Base-by-base conservation (phyloP, 1,139 yeast species). In the Pichia sp. region DNA sequence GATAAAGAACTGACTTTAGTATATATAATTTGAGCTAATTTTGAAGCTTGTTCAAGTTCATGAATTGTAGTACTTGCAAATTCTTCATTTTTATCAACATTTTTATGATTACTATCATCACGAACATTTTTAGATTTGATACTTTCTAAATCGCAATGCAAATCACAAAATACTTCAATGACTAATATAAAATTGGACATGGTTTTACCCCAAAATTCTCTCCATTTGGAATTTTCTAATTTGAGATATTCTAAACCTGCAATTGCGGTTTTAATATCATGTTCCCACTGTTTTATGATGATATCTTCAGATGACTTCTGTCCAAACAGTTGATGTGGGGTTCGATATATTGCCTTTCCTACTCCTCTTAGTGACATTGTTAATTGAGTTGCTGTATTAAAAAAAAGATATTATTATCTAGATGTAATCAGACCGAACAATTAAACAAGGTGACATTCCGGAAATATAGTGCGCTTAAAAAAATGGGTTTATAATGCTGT, bases 201-300 rank as follows among this genome's bases (percentile, higher is more conserved):
- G 22, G 73, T 54, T 7, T 60, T 60, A 14, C 72, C 72, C 72
- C 79, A 71, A 54, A 71, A 68, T 31, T 64, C 61, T 19, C 71
- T 66, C 57, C 76, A 61, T 45, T 70, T 65, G 48, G 67, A 66
- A 42, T 71, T 66, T 56, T 76, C 78, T n/a, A 62, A 50, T 16
- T 63, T 60, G 22, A 77, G 56, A 54, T 70, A 78, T 49, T 72
- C 72, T 49, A 79, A 62, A 1, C 80, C 83, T 43, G 72, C 71
- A 30, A 73, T 60, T 1, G 79, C 67, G 14, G 69, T 64, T 50
- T 70, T 67, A 33, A 78, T 59, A 56, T 78, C 81, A 51, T 73
- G 72, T 50, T 74, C 71, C 69, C 77, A 77, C 39, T 70, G 71
- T 16, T 62, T 60, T 9, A 77, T 68, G 38, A 73, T 60, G 46